phyloP scores from a whole-genome alignment of 164 flowering plant species.

The Amborella trichopoda region DNA sequence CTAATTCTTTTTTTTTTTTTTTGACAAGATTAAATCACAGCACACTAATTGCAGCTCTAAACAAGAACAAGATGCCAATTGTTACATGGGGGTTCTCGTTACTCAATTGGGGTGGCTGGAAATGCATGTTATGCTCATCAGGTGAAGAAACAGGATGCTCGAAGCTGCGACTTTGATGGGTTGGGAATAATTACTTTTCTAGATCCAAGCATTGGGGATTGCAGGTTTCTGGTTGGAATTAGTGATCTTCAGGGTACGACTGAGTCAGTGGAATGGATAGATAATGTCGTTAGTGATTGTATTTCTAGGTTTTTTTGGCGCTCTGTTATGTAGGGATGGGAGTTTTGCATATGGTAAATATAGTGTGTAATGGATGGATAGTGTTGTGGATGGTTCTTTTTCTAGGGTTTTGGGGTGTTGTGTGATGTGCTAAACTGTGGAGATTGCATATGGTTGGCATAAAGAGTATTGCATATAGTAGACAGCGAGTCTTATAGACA shows the following conservation, averaged over 20 bases:
- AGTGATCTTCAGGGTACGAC: constrained; percentile 22
- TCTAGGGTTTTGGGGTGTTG: constrained; percentile 20
- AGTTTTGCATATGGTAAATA: too few species aligned
- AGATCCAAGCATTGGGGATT: constrained; percentile 78
- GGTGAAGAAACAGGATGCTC: constrained; percentile 50
- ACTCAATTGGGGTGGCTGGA: constrained; percentile 66
- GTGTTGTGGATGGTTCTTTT: constrained; percentile 15
- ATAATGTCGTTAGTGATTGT: constrained; percentile 12
- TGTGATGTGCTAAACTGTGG: too few species aligned
- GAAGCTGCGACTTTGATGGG: constrained; percentile 84
- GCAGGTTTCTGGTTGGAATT: constrained; percentile 81
- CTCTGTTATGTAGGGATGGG: constrained; percentile 9
- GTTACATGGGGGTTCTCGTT: constrained; percentile 81
- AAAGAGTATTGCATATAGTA: too few species aligned
- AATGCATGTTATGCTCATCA: constrained; percentile 90
- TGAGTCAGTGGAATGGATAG: not conserved
- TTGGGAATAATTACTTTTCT: constrained; percentile 76
- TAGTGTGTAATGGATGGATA: too few species aligned
- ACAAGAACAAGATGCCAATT: constrained; percentile 64
- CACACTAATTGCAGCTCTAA: constrained; percentile 79
- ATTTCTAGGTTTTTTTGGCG: constrained; percentile 8
- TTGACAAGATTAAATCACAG: too few species aligned
- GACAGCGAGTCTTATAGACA: too few species aligned
- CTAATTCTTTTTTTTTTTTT: too few species aligned
- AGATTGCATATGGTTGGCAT: too few species aligned